These are phyloP conservation scores for Suillus plorans DNA, from an alignment of 768 basidiomycete species.

Conservation along the genomic window DNA sequence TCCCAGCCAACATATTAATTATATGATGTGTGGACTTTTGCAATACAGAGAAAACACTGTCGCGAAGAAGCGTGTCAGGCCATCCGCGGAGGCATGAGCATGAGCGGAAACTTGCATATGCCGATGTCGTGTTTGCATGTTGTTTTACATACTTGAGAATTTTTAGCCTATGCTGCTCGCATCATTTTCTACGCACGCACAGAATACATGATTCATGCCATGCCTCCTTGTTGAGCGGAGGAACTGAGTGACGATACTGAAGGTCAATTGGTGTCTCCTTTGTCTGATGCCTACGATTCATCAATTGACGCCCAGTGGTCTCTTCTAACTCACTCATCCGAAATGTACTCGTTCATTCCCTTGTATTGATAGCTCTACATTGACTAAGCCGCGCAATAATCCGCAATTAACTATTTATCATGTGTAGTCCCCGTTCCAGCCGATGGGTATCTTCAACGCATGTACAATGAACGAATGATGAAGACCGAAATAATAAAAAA, in stretches of 20 bases:
- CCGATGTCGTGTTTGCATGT: background rate
- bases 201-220: conserved; percentile 21
- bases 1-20: background rate
- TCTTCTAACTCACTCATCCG: no score
- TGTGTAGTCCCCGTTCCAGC: background rate
- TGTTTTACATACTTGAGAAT: conserved; percentile 17
- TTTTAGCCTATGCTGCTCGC: conserved; percentile 11
- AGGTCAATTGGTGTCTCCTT: background rate
- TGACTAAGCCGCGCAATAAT: no score
- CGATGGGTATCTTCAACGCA: background rate
- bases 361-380: no score
- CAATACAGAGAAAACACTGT: conserved; percentile 77
- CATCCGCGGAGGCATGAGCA: conserved; percentile 48
- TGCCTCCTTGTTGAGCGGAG: background rate
- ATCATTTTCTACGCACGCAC: conserved; percentile 6
- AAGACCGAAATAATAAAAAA: background rate
- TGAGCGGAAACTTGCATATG: conserved; percentile 22
- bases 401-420: no score
- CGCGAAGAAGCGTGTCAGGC: conserved; percentile 81
- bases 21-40: background rate
- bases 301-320: no score
- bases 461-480: background rate
- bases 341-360: no score
- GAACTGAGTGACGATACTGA: background rate
- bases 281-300: no score